Conservation (phyloP, 176 grass and related monocot genomes). For the Paspalum vaginatum region DNA sequence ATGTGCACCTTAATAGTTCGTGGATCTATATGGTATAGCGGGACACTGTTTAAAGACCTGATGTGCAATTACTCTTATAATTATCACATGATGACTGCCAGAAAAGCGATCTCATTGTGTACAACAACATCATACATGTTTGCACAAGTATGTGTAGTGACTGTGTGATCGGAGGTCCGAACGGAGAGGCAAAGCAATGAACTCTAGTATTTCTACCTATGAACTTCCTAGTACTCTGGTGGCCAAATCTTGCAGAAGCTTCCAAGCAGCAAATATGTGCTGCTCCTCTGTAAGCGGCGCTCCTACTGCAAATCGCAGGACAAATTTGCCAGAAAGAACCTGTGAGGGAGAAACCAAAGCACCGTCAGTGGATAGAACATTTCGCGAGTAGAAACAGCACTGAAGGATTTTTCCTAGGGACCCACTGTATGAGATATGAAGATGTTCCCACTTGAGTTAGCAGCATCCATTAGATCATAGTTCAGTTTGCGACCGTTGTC, state of each 20-base stretch:
- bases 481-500: slow-evolving; percentile 70
- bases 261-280: slow-evolving; percentile 62
- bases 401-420: neutral
- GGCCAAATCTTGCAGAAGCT: slow-evolving; percentile 66
- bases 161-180: neutral
- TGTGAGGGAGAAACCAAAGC: slow-evolving; percentile 12
- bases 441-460: slow-evolving; percentile 65
- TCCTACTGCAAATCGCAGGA: slow-evolving; percentile 64
- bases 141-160: neutral
- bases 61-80: neutral
- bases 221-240: slow-evolving; percentile 33
- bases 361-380: neutral
- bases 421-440: slow-evolving; percentile 71
- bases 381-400: neutral
- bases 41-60: too few relatives aligned
- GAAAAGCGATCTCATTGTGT: neutral
- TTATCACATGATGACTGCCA: neutral
- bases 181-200: neutral
- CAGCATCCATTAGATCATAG: slow-evolving; percentile 47
- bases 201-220: slow-evolving; percentile 8
- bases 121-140: neutral
- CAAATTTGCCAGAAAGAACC: slow-evolving; percentile 66
- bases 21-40: too few relatives aligned
- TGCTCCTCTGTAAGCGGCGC: slow-evolving; percentile 62
- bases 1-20: too few relatives aligned